Conservation (phyloP, 2,329 filamentous ascomycete species). For the Parastagonospora nodorum region DNA sequence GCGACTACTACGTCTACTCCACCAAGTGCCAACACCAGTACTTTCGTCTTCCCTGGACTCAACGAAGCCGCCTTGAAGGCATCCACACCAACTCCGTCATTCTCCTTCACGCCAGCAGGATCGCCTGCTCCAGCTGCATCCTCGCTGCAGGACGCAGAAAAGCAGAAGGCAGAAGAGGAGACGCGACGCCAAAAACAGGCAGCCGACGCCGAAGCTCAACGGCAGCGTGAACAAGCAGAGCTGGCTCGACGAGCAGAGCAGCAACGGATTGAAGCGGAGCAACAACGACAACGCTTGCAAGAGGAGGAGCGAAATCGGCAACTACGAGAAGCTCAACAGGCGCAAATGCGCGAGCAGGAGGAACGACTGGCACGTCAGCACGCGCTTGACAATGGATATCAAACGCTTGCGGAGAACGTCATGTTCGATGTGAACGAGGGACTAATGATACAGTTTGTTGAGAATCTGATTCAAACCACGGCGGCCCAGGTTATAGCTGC, state of each 20-base stretch:
- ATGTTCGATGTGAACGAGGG: constrained; percentile 47
- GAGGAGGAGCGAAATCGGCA: constrained; percentile 25
- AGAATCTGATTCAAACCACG: constrained; percentile 44
- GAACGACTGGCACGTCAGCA: constrained; percentile 16
- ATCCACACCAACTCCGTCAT: constrained; percentile 4
- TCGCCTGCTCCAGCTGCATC: constrained; percentile 13
- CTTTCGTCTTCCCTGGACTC: constrained; percentile 8
- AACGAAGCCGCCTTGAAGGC: background rate
- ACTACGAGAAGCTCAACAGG: constrained; percentile 24
- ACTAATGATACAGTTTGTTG: constrained; percentile 53
- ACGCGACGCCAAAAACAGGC: constrained; percentile 8
- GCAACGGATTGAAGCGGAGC: constrained; percentile 20
- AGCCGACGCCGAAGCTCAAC: constrained; percentile 13
- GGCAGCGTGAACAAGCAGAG: constrained; percentile 14
- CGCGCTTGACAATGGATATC: constrained; percentile 28
- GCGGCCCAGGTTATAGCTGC: constrained; percentile 13
- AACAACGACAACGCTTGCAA: constrained; percentile 15
- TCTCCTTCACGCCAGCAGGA: constrained; percentile 20
- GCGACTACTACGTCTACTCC: constrained; percentile 5
- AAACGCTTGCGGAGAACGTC: constrained; percentile 44
- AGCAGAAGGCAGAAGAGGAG: constrained; percentile 18
- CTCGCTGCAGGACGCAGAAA: constrained; percentile 16
- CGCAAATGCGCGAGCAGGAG: constrained; percentile 25
- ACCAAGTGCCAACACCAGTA: constrained; percentile 4
- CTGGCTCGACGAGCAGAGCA: constrained; percentile 22